These are phyloP conservation scores for Neofusicoccum cordaticola DNA, from an alignment of 2,329 filamentous ascomycete genomes.

Conservation along the genomic window DNA sequence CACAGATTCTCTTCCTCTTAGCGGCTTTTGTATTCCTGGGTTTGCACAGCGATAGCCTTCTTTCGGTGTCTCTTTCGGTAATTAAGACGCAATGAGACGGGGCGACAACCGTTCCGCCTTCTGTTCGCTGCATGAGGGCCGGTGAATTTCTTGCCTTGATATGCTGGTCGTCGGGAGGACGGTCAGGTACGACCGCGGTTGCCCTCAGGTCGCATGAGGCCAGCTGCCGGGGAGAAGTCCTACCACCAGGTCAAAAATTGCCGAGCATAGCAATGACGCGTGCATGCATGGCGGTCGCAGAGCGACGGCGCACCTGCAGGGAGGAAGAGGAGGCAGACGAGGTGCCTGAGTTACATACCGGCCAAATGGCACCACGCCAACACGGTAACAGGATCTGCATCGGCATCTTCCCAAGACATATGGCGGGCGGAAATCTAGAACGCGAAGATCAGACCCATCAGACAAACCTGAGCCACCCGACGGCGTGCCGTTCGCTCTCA, in stretches of 20 bases:
- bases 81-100: background rate
- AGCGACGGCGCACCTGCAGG: background rate
- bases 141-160: background rate
- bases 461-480: too few relatives aligned
- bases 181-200: too few relatives aligned
- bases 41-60: background rate
- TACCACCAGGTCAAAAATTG: background rate
- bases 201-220: background rate
- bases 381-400: background rate
- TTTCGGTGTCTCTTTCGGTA: slow-evolving; percentile 2
- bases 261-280: background rate
- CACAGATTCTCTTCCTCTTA: background rate
- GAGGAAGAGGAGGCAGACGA: background rate
- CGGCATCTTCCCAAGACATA: background rate
- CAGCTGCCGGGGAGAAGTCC: background rate
- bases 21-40: background rate
- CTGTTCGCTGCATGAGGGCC: background rate
- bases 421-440: background rate
- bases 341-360: background rate
- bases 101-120: background rate
- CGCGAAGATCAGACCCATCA: background rate
- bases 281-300: background rate
- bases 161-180: background rate
- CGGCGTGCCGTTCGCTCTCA: background rate
- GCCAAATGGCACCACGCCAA: background rate